phyloP scores from a whole-genome alignment of 176 grass and related monocot species.

The Juncus effusus region DNA sequence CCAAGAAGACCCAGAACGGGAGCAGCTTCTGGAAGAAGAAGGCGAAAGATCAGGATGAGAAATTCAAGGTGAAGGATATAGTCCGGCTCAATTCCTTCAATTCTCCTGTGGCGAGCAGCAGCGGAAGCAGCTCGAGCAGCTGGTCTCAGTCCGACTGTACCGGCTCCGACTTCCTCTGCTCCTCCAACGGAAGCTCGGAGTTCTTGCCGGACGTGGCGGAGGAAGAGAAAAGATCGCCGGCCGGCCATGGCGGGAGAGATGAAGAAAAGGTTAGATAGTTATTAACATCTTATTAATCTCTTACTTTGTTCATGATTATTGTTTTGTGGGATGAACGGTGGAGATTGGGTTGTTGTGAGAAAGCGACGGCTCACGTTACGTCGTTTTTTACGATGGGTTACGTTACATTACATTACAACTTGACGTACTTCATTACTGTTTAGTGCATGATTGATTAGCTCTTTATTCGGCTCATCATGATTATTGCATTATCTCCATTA shows the following conservation, averaged over 20 bases:
- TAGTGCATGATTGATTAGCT: too few relatives aligned
- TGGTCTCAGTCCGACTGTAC: constrained; percentile 25
- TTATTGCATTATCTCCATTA: not conserved
- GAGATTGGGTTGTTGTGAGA: not conserved
- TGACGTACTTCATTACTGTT: constrained; percentile 1
- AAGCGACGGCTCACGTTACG: constrained; percentile 6
- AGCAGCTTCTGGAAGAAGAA: constrained; percentile 53
- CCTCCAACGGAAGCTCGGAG: constrained; percentile 18
- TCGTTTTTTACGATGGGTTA: not conserved
- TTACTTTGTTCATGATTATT: not conserved
- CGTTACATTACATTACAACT: not conserved
- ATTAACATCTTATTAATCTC: too few relatives aligned
- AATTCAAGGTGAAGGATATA: constrained; percentile 10
- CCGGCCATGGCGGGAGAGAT: constrained; percentile 7
- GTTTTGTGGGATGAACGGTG: not conserved
- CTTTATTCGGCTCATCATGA: too few relatives aligned
- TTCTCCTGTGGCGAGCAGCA: constrained; percentile 18
- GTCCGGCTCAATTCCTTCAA: constrained; percentile 18
- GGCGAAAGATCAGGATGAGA: constrained; percentile 11
- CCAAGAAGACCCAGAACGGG: constrained; percentile 25
- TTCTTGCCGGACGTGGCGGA: not conserved
- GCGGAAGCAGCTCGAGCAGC: not conserved
- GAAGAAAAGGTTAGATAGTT: constrained; percentile 15
- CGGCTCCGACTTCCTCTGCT: constrained; percentile 22
- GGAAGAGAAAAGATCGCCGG: constrained; percentile 22